Evolutionary conservation across 306 rosid species (phyloP), one percentile per base, ranked within the genome.

Genomic region (Carpinus viminea): DNA sequence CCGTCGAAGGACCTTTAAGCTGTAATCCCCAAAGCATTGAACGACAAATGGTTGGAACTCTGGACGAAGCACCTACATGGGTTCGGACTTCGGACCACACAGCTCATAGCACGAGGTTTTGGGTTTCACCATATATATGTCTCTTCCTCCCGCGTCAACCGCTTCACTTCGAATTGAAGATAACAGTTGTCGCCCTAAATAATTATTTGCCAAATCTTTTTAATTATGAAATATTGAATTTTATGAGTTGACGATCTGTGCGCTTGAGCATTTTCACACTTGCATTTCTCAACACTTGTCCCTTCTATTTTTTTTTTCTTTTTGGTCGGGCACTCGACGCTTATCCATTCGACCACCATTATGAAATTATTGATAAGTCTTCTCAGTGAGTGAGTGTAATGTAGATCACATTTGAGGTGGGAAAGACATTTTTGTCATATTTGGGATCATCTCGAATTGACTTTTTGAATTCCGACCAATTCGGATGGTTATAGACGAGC

Each of bases 101-200:
- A 10, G 74, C 74, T 79, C 75, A 12, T 46, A 54, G 79, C 79
- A 68, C 80, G 59, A 76, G 59, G 77, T 18, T 47, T 81, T 11
- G 81, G 81, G 74, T 47, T 51, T 72, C 77, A 47, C 61, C 13
- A 70, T 26, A 51, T 46, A 70, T 26, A 51, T 46, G 26, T 15
- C 41, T 54, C 59, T 10, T 65, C 47, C 59, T 52, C 56, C 53
- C 17, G 36, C 41, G n/a, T 60, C 9, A 34, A 36, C 36, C 17
- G 2, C 73, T 76, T 76, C 74, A 76, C 80, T 76, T 60, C 15
- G 52, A 48, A 1, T 59, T 66, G 9, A 66, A 17, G 8, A 3
- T 66, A 18, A 38, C 51, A 4, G 7, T 7, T 68, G 10, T 34
- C 13, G n/a, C 3, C 17, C 13, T 4, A 7, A 5, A 11, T 31